These are phyloP conservation scores for Hygrophoropsis aurantiaca DNA, from an alignment of 768 basidiomycete genomes.

Conservation along the genomic window DNA sequence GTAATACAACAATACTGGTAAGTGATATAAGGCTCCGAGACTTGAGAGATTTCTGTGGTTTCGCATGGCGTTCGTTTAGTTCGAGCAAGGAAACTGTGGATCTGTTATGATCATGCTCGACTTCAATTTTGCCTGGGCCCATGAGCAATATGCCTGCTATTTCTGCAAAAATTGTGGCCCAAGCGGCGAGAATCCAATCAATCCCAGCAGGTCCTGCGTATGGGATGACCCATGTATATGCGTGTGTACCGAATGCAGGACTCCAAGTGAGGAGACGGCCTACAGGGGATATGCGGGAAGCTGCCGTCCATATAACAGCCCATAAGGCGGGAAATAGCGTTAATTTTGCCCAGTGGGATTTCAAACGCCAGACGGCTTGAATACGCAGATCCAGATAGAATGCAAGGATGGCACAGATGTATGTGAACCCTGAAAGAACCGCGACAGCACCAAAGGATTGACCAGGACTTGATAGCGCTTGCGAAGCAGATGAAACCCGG, in stretches of 20 bases:
- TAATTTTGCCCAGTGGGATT: constrained; percentile 41
- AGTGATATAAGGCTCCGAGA: constrained; percentile 36
- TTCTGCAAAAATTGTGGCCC: constrained; percentile 67
- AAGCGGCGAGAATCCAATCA: constrained; percentile 77
- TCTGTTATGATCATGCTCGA: constrained; percentile 5
- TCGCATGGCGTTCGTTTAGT: too few relatives aligned
- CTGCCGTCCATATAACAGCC: constrained; percentile 57
- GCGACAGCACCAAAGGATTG: constrained; percentile 49
- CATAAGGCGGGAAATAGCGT: constrained; percentile 70
- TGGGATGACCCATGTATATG: constrained; percentile 66
- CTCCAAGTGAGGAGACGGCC: constrained; percentile 76
- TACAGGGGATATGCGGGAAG: constrained; percentile 60
- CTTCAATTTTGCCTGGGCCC: constrained; percentile 28
- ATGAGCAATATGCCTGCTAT: constrained; percentile 58
- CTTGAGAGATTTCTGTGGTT: background rate
- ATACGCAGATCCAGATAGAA: constrained; percentile 41
- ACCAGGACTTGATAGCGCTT: constrained; percentile 55
- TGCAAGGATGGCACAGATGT: constrained; percentile 39
- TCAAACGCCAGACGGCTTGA: constrained; percentile 24
- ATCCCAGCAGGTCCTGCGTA: constrained; percentile 56
- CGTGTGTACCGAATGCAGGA: constrained; percentile 48
- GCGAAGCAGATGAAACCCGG: constrained; percentile 41
- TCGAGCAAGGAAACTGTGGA: background rate
- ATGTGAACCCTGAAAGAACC: constrained; percentile 41
- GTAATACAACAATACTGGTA: constrained; percentile 36